Base-by-base conservation (phyloP, 345 rosid genomes). In the Diplotaxis tenuifolia region DNA sequence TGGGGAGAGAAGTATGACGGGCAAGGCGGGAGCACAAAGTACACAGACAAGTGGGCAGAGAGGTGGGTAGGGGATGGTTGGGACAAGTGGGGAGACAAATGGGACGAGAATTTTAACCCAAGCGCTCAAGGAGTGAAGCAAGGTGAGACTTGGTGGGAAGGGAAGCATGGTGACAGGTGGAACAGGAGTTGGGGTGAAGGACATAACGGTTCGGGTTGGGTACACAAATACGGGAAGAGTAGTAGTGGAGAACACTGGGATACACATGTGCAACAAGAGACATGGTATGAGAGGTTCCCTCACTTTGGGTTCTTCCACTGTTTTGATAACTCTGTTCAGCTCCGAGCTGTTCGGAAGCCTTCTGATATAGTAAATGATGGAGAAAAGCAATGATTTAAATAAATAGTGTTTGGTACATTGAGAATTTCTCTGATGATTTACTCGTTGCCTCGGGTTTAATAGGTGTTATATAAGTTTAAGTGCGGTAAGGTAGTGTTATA, bases 141-240 rank as follows among this genome's bases (percentile, higher is more conserved):
- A 79, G 98, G 98, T 21, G 96, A 94, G 83, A 82, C 89, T 36
- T 91, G 98, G 98, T 88, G 97, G 98, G 86, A 83, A 85, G 98
- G 97, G 9, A 83, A 86, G 73, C 74, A 45, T 5, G 92, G 98
- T 19, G 96, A 89, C 52, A 58, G 82, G 7, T 94, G 98, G 98
- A 94, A 94, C 67, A 88, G 96, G 29, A 89, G 95, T 1, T 94
- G 98, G 98, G 97, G 98, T 0, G 98, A 94, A 84, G 75, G 74
- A 49, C 97, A 94, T 50, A 88, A 89, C 12, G 92, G 97, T 12
- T 84, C 97, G 1, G 98, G 98, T 50, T 89, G 98, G 97, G 72
- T 94, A 53, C 98, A 94, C 83, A 91, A 94, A 82, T 94, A 94
- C 1, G 98, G 98, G 57, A 88, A 87, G 84, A 94, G 98, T 78